These are phyloP conservation scores for Pythium sp. DNA, from an alignment of 352 stramenopile genomes.

Conservation along the genomic window DNA sequence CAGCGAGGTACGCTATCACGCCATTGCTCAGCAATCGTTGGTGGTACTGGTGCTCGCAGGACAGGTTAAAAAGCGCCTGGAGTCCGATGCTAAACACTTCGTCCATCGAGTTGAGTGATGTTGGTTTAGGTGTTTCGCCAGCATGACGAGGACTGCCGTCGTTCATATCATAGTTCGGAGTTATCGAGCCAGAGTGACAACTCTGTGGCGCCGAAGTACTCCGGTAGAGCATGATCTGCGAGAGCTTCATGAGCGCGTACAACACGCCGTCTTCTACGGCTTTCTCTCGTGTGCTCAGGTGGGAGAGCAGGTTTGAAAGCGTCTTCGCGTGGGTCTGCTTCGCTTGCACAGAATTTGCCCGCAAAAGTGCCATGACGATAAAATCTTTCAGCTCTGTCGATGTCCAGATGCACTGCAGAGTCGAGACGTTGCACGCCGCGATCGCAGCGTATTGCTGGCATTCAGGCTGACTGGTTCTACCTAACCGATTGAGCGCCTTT, in stretches of 20 bases:
- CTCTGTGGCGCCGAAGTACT: slow-evolving; percentile 10
- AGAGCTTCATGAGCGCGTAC: slow-evolving; percentile 80
- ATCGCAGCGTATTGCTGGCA: slow-evolving; percentile 81
- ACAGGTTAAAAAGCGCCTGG: slow-evolving; percentile 76
- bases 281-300: slow-evolving; percentile 47
- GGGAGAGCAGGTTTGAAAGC: slow-evolving; percentile 71
- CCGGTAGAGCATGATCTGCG: slow-evolving; percentile 44
- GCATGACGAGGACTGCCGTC: not conserved
- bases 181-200: slow-evolving; percentile 2
- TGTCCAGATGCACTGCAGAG: slow-evolving; percentile 64
- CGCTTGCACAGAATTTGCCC: slow-evolving; percentile 72
- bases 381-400: slow-evolving; percentile 79
- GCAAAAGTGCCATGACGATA: slow-evolving; percentile 71
- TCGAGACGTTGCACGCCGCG: slow-evolving; percentile 76
- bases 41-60: slow-evolving; percentile 66
- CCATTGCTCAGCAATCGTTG: slow-evolving; percentile 68
- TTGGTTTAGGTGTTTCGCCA: not conserved
- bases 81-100: slow-evolving; percentile 72
- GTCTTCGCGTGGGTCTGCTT: slow-evolving; percentile 85
- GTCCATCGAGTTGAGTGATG: slow-evolving; percentile 25
- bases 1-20: slow-evolving; percentile 63
- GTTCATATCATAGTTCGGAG: not conserved
- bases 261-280: slow-evolving; percentile 72
- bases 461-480: slow-evolving; percentile 66
- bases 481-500: slow-evolving; percentile 66